These are phyloP conservation scores for Neopestalotiopsis clavispora DNA, from an alignment of 2,329 filamentous ascomycete species.

Conservation along the genomic window DNA sequence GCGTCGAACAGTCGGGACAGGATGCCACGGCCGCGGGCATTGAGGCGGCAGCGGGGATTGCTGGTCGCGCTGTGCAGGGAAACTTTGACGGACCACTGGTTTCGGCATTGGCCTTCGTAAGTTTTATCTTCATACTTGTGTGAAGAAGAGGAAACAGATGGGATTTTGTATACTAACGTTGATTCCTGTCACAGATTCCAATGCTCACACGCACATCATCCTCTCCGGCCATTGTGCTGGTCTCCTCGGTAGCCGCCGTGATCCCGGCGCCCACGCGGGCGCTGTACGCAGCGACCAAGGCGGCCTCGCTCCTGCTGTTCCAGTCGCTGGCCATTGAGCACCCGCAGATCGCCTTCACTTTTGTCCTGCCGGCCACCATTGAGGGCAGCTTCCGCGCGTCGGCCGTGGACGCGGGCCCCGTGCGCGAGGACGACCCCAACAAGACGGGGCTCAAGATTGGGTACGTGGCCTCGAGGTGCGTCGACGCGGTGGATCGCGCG, in stretches of 20 bases:
- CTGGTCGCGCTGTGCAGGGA: slow-evolving; percentile 30
- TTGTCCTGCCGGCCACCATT: slow-evolving; percentile 38
- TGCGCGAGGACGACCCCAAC: slow-evolving; percentile 29
- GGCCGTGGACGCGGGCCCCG: slow-evolving; percentile 35
- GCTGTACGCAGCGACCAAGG: slow-evolving; percentile 39
- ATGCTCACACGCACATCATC: slow-evolving; percentile 35
- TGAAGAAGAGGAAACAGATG: too few species aligned
- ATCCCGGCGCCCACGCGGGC: slow-evolving; percentile 39
- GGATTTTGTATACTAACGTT: too few species aligned
- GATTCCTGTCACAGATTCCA: slow-evolving; percentile 26
- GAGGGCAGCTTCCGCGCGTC: slow-evolving; percentile 39
- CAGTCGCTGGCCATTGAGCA: slow-evolving; percentile 41
- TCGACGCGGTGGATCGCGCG: slow-evolving; percentile 32
- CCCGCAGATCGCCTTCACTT: slow-evolving; percentile 34
- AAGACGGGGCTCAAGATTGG: slow-evolving; percentile 36
- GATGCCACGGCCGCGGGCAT: slow-evolving; percentile 30
- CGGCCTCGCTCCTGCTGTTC: slow-evolving; percentile 37
- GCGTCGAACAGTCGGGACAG: slow-evolving; percentile 18
- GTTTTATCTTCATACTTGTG: neutral
- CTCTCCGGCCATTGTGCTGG: slow-evolving; percentile 32
- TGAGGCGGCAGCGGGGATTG: slow-evolving; percentile 28
- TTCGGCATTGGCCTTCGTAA: slow-evolving; percentile 32
- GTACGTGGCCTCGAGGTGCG: slow-evolving; percentile 35
- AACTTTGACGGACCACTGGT: slow-evolving; percentile 38
- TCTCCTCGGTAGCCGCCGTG: slow-evolving; percentile 35